Conservation (phyloP, 2,329 filamentous ascomycete genomes). For the Albifimbria verrucaria region DNA sequence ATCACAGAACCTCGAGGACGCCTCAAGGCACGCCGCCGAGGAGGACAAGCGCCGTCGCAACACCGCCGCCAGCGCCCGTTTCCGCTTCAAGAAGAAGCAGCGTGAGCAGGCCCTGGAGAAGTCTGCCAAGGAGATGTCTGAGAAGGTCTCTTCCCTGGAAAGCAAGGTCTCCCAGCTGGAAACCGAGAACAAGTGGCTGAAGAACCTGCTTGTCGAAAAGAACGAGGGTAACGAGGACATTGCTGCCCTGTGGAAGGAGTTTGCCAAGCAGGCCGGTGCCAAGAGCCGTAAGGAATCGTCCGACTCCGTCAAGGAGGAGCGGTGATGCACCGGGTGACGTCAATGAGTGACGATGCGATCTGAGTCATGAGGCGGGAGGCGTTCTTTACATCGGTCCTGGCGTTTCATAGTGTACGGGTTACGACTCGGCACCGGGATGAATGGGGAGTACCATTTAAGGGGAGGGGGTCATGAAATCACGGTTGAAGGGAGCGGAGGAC, state of each 20-base stretch:
- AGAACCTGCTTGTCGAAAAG: conserved; percentile 78
- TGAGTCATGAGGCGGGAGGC: conserved; percentile 1
- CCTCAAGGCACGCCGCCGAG: conserved; percentile 71
- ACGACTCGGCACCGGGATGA: not conserved
- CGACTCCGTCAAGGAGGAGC: conserved; percentile 15
- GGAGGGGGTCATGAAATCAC: not conserved
- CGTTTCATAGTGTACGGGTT: conserved; percentile 2
- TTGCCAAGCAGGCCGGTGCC: conserved; percentile 31
- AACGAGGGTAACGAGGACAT: conserved; percentile 61
- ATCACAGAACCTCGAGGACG: conserved; percentile 62
- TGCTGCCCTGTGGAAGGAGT: conserved; percentile 49
- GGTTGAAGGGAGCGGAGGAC: not conserved
- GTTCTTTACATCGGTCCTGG: conserved; percentile 7
- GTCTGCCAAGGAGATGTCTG: conserved; percentile 77
- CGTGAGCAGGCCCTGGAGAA: conserved; percentile 82
- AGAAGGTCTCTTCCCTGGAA: conserved; percentile 73
- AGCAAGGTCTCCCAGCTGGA: conserved; percentile 72
- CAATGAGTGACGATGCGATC: not conserved
- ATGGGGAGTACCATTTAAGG: no score
- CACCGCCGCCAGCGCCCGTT: conserved; percentile 82
- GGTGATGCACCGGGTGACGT: conserved; percentile 9
- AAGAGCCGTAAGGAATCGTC: not conserved
- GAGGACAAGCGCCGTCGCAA: conserved; percentile 89
- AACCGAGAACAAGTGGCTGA: conserved; percentile 79
- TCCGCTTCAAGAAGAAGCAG: conserved; percentile 95